Percentiles rank a stretch among this genome's conserved stretches.
Conservation (phyloP, 148 eudicot genomes). For the Diospyros kaki region DNA sequence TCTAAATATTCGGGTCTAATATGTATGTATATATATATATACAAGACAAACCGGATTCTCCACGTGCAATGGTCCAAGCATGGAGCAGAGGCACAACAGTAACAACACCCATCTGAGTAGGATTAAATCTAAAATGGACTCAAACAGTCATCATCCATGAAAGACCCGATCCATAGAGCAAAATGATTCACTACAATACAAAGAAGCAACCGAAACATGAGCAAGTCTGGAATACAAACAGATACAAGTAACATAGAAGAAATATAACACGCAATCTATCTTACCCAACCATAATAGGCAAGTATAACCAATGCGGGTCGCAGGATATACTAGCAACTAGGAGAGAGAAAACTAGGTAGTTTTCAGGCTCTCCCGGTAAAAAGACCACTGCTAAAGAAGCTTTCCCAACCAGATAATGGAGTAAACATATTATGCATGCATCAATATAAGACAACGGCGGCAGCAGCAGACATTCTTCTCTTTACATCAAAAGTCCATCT, state of each 20-base stretch:
- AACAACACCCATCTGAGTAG: no score
- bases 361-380: slow-evolving; percentile 1
- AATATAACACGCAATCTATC: neutral
- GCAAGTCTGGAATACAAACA: slow-evolving; percentile 1
- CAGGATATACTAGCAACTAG: neutral
- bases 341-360: neutral
- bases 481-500: neutral
- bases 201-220: neutral
- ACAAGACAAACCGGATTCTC: no score
- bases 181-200: neutral
- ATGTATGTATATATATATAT: no score
- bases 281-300: neutral
- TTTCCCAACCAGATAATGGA: no score
- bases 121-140: no score
- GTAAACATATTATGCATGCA: neutral
- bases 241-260: neutral
- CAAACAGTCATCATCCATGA: no score
- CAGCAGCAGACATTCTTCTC: neutral
- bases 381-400: no score
- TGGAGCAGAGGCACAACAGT: no score
- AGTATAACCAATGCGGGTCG: neutral
- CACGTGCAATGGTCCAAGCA: no score
- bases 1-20: no score
- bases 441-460: neutral
- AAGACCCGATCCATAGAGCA: neutral